Conservation (phyloP, 192 early-diverging fungal genomes). For the Coemansia sp. region DNA sequence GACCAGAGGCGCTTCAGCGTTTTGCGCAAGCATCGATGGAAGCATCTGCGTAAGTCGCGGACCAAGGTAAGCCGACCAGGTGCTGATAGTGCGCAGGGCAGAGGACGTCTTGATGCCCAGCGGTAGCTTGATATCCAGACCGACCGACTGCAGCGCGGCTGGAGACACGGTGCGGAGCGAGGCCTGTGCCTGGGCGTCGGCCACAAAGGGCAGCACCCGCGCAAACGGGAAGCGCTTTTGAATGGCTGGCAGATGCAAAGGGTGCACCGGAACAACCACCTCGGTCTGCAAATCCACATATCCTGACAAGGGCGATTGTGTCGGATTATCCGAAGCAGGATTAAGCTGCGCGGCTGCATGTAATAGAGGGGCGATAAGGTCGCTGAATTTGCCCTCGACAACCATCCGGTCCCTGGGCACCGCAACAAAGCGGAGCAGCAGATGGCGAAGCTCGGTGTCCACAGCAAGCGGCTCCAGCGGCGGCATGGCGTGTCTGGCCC, state of each 20-base stretch:
- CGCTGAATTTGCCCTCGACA: conserved; percentile 25
- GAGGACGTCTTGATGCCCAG: conserved; percentile 57
- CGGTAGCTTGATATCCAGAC: conserved; percentile 45
- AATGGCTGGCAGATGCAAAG: conserved; percentile 56
- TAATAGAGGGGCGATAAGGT: conserved; percentile 19
- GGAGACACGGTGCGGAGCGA: conserved; percentile 50
- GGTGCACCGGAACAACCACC: conserved; percentile 55
- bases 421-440: conserved; percentile 40
- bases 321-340: not conserved
- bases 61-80: conserved; percentile 51
- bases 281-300: conserved; percentile 4
- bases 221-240: conserved; percentile 32
- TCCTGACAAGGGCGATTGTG: not conserved
- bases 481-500: conserved; percentile 47
- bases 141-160: conserved; percentile 11
- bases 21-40: conserved; percentile 7
- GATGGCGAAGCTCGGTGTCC: conserved; percentile 28
- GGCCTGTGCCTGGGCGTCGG: conserved; percentile 41
- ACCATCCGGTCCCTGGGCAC: conserved; percentile 19
- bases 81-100: conserved; percentile 59
- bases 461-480: conserved; percentile 44
- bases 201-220: conserved; percentile 19
- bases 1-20: conserved; percentile 12
- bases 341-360: not conserved
- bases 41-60: conserved; percentile 4